These are phyloP conservation scores for Fusarium burgessii DNA, from an alignment of 2,329 filamentous ascomycete genomes.

Conservation along the genomic window DNA sequence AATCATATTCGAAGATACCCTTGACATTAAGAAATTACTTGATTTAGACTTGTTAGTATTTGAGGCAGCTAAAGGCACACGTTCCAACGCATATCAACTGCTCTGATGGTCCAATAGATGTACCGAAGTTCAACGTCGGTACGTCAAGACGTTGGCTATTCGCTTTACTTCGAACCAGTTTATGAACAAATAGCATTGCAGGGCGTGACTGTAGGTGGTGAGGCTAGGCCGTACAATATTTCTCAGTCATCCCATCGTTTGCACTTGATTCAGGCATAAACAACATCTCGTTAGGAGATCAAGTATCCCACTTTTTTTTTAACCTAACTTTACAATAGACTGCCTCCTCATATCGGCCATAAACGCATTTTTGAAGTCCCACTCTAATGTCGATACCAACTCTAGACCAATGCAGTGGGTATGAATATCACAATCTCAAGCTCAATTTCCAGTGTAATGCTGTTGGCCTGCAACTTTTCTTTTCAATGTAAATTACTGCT, in stretches of 20 bases:
- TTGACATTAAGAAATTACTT: slow-evolving; percentile 5
- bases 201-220: neutral
- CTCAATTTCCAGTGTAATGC: neutral
- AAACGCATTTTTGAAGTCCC: neutral
- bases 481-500: neutral
- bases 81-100: neutral
- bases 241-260: neutral
- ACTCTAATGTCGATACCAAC: neutral
- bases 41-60: neutral
- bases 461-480: too few relatives aligned
- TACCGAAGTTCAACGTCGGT: neutral
- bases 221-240: neutral
- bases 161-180: neutral
- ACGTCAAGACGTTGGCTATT: neutral
- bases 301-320: neutral
- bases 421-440: neutral
- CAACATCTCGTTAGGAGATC: neutral
- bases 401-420: neutral
- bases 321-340: neutral
- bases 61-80: neutral
- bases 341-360: neutral
- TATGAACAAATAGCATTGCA: neutral
- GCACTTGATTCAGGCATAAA: neutral
- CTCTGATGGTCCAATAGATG: neutral
- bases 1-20: slow-evolving; percentile 36